Conservation (phyloP, 176 grass and related monocot species). For the Carex parvula region DNA sequence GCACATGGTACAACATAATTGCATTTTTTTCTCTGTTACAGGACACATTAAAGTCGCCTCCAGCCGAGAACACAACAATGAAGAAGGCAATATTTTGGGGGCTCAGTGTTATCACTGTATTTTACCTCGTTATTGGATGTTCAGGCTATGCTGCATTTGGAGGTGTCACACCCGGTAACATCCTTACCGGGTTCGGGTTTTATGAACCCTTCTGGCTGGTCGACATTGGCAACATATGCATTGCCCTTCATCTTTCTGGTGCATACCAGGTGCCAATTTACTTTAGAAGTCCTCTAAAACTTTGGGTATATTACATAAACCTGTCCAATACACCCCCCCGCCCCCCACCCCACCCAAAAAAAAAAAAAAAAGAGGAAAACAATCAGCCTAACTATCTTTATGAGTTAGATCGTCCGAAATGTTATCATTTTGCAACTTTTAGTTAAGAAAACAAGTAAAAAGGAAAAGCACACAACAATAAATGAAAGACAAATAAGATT, state of each 20-base stretch:
- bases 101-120: constrained; percentile 64
- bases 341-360: background rate
- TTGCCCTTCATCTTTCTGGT: constrained; percentile 66
- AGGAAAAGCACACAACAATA: background rate
- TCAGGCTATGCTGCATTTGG: constrained; percentile 68
- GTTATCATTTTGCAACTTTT: background rate
- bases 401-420: background rate
- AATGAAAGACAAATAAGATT: background rate
- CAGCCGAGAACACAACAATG: constrained; percentile 70
- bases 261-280: constrained; percentile 62
- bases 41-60: constrained; percentile 67
- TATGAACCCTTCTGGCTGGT: constrained; percentile 68
- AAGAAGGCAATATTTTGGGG: constrained; percentile 68
- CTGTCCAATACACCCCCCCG: too few relatives aligned
- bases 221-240: constrained; percentile 63
- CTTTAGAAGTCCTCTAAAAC: background rate
- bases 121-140: constrained; percentile 72
- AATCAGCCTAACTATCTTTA: background rate
- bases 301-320: background rate
- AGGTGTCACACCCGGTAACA: constrained; percentile 60
- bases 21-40: constrained; percentile 9
- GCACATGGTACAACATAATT: background rate
- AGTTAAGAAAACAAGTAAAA: background rate
- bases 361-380: background rate
- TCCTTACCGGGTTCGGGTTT: constrained; percentile 46